Percentiles rank a stretch among this genome's conserved stretches.
These are phyloP conservation scores for Neophaeococcomyces aloes DNA, from an alignment of 2,329 filamentous ascomycete genomes.

Conservation along the genomic window DNA sequence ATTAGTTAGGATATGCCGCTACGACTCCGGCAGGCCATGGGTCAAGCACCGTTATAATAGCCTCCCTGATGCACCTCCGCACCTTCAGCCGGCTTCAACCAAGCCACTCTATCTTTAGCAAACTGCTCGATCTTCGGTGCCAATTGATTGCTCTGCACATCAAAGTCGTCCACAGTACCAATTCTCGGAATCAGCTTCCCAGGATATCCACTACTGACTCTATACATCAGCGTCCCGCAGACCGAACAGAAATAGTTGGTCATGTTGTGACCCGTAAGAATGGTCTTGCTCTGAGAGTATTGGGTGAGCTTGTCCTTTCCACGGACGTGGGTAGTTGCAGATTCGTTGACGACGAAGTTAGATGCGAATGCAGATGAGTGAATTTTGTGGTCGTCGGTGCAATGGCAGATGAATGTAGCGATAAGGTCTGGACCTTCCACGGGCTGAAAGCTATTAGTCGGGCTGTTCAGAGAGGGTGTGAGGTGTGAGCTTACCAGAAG, in stretches of 20 bases:
- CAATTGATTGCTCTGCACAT: slow-evolving; percentile 46
- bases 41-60: not conserved
- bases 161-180: slow-evolving; percentile 54
- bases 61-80: slow-evolving; percentile 22
- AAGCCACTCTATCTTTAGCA: slow-evolving; percentile 41
- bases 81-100: slow-evolving; percentile 35
- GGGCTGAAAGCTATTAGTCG: slow-evolving; percentile 27
- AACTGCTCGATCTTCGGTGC: slow-evolving; percentile 46
- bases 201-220: slow-evolving; percentile 36
- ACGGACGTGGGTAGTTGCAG: slow-evolving; percentile 39
- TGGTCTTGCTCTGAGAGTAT: slow-evolving; percentile 40
- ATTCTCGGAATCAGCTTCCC: slow-evolving; percentile 42
- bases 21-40: too few species aligned
- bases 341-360: slow-evolving; percentile 44
- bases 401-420: slow-evolving; percentile 49
- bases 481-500: slow-evolving; percentile 36
- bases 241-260: slow-evolving; percentile 51
- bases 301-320: slow-evolving; percentile 42
- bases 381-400: slow-evolving; percentile 51
- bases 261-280: slow-evolving; percentile 42
- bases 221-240: slow-evolving; percentile 54
- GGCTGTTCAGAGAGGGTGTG: not conserved
- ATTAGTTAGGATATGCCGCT: too few species aligned
- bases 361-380: slow-evolving; percentile 53
- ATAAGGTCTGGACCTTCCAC: slow-evolving; percentile 37